phyloP scores from a whole-genome alignment of 345 rosid genomes.

The Euphorbia tirucalli region DNA sequence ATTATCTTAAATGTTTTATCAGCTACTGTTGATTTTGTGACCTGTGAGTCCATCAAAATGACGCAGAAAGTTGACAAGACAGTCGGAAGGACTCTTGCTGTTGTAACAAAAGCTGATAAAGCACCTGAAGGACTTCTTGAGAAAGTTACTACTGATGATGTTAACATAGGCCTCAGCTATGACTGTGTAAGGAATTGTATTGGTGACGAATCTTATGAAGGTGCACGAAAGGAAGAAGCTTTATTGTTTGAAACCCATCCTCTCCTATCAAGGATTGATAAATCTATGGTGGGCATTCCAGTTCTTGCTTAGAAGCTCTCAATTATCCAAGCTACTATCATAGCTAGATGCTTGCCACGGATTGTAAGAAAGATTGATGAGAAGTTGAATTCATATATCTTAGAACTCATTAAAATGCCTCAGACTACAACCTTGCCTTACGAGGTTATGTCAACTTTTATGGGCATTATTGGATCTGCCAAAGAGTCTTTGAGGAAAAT shows the following conservation, averaged over 20 bases:
- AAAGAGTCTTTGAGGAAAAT: slow-evolving; percentile 42
- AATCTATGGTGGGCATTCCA: slow-evolving; percentile 41
- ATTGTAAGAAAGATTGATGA: slow-evolving; percentile 29
- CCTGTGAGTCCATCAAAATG: slow-evolving; percentile 59
- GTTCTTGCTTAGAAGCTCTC: slow-evolving; percentile 37
- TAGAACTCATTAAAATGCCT: slow-evolving; percentile 33
- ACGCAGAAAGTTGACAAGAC: slow-evolving; percentile 47
- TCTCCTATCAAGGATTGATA: slow-evolving; percentile 27
- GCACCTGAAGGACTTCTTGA: slow-evolving; percentile 47
- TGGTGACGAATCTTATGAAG: slow-evolving; percentile 36
- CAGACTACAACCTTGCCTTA: slow-evolving; percentile 17
- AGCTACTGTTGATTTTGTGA: slow-evolving; percentile 43
- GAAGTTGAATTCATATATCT: slow-evolving; percentile 17
- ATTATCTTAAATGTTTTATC: slow-evolving; percentile 47
- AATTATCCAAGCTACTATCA: slow-evolving; percentile 34
- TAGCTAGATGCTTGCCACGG: slow-evolving; percentile 33
- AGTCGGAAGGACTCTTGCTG: slow-evolving; percentile 47
- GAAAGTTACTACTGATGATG: slow-evolving; percentile 51
- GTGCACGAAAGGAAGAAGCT: slow-evolving; percentile 33
- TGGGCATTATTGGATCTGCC: slow-evolving; percentile 38
- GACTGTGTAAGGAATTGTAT: slow-evolving; percentile 46
- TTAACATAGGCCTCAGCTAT: slow-evolving; percentile 48
- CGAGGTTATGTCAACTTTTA: slow-evolving; percentile 40
- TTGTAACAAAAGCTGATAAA: slow-evolving; percentile 49
- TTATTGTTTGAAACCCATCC: slow-evolving; percentile 25